Evolutionary conservation across 139 green algal genomes (phyloP).

Genomic region (Tetraselmis chui): DNA sequence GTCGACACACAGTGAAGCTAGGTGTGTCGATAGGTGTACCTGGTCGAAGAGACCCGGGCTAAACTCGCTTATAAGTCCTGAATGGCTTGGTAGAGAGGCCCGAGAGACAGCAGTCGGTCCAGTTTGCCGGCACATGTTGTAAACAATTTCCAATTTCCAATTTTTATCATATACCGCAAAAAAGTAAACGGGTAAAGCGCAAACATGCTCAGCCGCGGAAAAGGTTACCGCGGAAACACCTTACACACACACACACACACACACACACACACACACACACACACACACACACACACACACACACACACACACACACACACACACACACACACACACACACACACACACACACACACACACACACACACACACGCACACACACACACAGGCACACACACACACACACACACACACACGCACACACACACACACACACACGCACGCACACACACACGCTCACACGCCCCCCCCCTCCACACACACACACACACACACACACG

Average conservation of each 20-base stretch:
- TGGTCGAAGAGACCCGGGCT: too few relatives aligned
- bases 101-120: too few relatives aligned
- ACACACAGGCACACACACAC: background rate
- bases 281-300: constrained; percentile 13
- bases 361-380: background rate
- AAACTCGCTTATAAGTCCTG: too few relatives aligned
- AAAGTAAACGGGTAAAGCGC: too few relatives aligned
- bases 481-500: too few relatives aligned
- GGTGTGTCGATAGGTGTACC: too few relatives aligned
- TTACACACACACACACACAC: constrained; percentile 13
- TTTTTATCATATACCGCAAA: background rate
- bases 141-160: background rate
- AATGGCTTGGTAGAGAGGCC: too few relatives aligned
- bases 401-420: background rate
- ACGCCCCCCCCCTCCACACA: too few relatives aligned
- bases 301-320: constrained; percentile 10
- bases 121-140: too few relatives aligned
- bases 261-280: constrained; percentile 14
- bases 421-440: background rate
- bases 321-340: constrained; percentile 9
- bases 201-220: too few relatives aligned
- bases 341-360: constrained; percentile 1
- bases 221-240: too few relatives aligned
- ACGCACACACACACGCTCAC: background rate
- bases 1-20: too few relatives aligned